A percentile compares a stretch with the other conserved stretches of the same genome.
These are phyloP conservation scores for Mallotus nudiflorus DNA, from an alignment of 345 rosid genomes.

Conservation along the genomic window DNA sequence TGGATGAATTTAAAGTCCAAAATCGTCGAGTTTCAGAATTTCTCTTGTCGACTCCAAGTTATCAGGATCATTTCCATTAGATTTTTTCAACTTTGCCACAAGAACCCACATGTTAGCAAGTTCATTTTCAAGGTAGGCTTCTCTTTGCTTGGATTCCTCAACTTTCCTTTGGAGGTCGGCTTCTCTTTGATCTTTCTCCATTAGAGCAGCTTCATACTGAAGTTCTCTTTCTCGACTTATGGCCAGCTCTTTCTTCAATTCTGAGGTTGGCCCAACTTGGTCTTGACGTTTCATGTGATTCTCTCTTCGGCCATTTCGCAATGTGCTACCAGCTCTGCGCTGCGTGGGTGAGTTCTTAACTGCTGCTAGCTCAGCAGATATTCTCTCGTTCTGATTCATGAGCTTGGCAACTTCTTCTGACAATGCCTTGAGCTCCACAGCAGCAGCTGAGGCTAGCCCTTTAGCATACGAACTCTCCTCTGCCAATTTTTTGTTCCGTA, in stretches of 20 bases:
- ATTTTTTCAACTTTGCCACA: conserved; percentile 82
- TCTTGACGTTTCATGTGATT: conserved; percentile 59
- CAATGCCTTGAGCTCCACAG: conserved; percentile 98
- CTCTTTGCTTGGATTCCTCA: conserved; percentile 94
- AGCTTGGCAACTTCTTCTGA: conserved; percentile 97
- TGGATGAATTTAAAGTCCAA: conserved; percentile 25
- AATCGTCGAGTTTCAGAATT: conserved; percentile 23
- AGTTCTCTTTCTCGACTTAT: conserved; percentile 76
- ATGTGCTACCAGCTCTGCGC: conserved; percentile 49
- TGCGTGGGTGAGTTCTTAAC: conserved; percentile 56
- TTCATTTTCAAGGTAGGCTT: conserved; percentile 94
- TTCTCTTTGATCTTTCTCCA: conserved; percentile 81
- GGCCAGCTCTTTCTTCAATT: conserved; percentile 81
- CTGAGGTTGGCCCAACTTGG: conserved; percentile 55
- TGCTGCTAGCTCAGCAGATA: conserved; percentile 66
- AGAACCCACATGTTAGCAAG: conserved; percentile 99
- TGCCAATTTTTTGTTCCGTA: conserved; percentile 72
- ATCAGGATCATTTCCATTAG: conserved; percentile 53
- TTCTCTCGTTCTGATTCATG: conserved; percentile 84
- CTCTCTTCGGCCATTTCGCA: conserved; percentile 72
- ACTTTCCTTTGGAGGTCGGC: conserved; percentile 70
- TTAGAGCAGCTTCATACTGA: conserved; percentile 76
- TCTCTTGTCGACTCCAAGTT: conserved; percentile 43
- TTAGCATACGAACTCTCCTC: conserved; percentile 98
- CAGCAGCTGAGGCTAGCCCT: conserved; percentile 99